A percentile compares a stretch with the other conserved stretches of the same genome.
Conservation (phyloP, 768 basidiomycete species). For the Rhizopogon vulgaris region DNA sequence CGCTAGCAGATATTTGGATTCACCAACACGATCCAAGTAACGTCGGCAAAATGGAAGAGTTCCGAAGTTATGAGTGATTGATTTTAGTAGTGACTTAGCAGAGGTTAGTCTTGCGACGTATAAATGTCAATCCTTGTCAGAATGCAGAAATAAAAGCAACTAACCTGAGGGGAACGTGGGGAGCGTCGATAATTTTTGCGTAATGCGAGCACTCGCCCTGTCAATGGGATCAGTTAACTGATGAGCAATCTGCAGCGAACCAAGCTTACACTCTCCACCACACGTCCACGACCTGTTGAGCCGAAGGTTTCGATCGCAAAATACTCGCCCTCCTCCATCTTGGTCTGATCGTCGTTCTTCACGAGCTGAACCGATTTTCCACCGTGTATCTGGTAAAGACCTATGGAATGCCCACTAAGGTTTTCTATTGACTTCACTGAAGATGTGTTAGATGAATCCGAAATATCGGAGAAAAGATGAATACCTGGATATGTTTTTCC, state of each 20-base stretch:
- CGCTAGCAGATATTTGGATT: slow-evolving; percentile 89
- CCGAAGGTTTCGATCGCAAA: slow-evolving; percentile 99
- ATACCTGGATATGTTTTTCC: slow-evolving; percentile 78
- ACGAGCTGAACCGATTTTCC: slow-evolving; percentile 90
- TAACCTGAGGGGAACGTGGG: slow-evolving; percentile 70
- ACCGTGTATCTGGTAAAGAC: slow-evolving; percentile 87
- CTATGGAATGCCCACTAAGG: slow-evolving; percentile 92
- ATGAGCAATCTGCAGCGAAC: not conserved
- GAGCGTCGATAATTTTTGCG: slow-evolving; percentile 64
- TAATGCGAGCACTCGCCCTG: slow-evolving; percentile 95
- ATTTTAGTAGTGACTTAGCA: slow-evolving; percentile 79
- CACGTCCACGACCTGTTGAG: slow-evolving; percentile 86
- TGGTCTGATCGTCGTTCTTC: slow-evolving; percentile 83
- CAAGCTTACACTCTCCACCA: slow-evolving; percentile 66
- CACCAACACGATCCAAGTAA: slow-evolving; percentile 89
- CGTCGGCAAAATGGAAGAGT: slow-evolving; percentile 93
- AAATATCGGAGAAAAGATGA: not conserved
- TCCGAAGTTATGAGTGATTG: slow-evolving; percentile 90
- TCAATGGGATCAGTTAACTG: not conserved
- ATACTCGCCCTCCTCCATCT: slow-evolving; percentile 99
- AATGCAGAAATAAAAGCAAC: slow-evolving; percentile 13
- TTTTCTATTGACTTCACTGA: slow-evolving; percentile 91
- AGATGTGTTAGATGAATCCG: not conserved
- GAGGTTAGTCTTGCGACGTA: slow-evolving; percentile 56
- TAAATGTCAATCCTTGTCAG: slow-evolving; percentile 2